phyloP scores from a whole-genome alignment of 805 yeast species.

The Candida chauliodis region DNA sequence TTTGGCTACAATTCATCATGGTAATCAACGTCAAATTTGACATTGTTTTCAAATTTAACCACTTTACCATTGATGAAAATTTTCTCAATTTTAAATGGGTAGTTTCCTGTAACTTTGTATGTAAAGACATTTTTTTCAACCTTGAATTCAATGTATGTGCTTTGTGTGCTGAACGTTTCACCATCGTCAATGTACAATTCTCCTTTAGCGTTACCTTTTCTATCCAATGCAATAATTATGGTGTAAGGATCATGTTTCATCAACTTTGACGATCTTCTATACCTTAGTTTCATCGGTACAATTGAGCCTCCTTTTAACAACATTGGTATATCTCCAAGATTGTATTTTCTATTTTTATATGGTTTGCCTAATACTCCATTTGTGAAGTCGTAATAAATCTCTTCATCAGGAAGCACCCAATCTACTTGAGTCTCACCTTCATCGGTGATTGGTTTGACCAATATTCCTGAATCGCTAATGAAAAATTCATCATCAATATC shows the following conservation, averaged over 20 bases:
- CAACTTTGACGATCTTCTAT: conserved; percentile 73
- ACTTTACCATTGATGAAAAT: conserved; percentile 12
- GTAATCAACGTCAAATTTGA: conserved; percentile 29
- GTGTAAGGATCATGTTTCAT: conserved; percentile 83
- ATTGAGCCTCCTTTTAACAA: conserved; percentile 78
- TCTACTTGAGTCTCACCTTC: conserved; percentile 41
- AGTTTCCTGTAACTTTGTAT: conserved; percentile 9
- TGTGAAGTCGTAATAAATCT: conserved; percentile 53
- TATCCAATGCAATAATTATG: conserved; percentile 55
- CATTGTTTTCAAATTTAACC: conserved; percentile 29
- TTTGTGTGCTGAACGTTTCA: conserved; percentile 62
- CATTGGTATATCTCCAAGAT: conserved; percentile 65
- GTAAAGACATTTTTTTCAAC: conserved; percentile 30
- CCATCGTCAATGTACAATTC: conserved; percentile 82
- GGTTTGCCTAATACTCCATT: conserved; percentile 24
- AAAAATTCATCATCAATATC: conserved; percentile 80
- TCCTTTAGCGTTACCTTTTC: conserved; percentile 51
- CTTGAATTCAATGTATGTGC: conserved; percentile 38
- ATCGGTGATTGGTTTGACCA: conserved; percentile 77
- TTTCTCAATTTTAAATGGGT: conserved; percentile 5
- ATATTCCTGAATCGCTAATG: conserved; percentile 63
- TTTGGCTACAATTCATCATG: conserved; percentile 27
- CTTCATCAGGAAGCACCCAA: conserved; percentile 52
- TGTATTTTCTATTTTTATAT: conserved; percentile 16
- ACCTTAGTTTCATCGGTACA: conserved; percentile 62